Evolutionary conservation across 108 stramenopile species (phyloP), one percentile per base, ranked within the genome.

Genomic region (Seminavis robusta): DNA sequence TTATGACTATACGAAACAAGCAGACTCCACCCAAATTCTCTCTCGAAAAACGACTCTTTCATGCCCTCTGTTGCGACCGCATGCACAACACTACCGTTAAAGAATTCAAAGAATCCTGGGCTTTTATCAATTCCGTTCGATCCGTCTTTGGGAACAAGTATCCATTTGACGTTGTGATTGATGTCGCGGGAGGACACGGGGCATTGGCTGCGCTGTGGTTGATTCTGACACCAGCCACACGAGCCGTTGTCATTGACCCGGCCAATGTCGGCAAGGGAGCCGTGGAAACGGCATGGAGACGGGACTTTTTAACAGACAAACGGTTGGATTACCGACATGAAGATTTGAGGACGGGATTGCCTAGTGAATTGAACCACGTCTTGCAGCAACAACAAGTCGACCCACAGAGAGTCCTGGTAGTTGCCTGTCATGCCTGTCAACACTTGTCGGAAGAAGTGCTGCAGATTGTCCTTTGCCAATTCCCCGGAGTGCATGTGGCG

Each of bases 351-450:
- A 84, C 79, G n/a, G 87, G 76, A 33, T 32, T 84, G 24, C 71
- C 79, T 20, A 42, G 52, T 23, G 87, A 88, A 62, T 48, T 13
- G 46, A 74, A 49, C 27, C 21, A 15, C 68, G 71, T 24, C 39
- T 83, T 23, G 3, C 31, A 8, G 27, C 57, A 16, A 57, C 59
- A 5, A 61, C 57, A 31, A 47, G 28, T 52, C 52, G n/a, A n/a
- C n/a, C n/a, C 58, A 19, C 17, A 65, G 9, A 47, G 62, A 17
- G 69, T 88, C 27, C 63, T 83, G 6, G 81, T 88, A 8, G 81
- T 84, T 10, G 87, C 87, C 7, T 88, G 87, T 55, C 87, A 88
- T 62, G 87, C 87, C 37, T 88, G 87, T 56, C 87, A 88, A 70
- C 87, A 88, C 56, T 52, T 88, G 26, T 79, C 80, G 1, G 83